A percentile compares a stretch with the other conserved stretches of the same genome.
Conservation (phyloP, 148 eudicot genomes). For the Nyssa sinensis region DNA sequence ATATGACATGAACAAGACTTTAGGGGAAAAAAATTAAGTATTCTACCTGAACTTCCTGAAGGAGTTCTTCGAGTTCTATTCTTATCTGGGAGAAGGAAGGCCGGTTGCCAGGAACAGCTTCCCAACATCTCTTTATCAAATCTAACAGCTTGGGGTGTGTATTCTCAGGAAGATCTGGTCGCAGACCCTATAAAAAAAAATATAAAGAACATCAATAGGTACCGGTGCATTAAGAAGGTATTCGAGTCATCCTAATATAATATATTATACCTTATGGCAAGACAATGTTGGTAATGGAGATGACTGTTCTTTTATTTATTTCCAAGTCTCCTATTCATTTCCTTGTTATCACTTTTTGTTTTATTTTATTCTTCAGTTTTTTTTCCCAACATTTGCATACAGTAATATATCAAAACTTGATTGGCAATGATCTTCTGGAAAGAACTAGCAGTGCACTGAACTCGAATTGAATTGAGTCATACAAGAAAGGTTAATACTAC, state of each 20-base stretch:
- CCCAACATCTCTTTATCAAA: constrained; percentile 87
- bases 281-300: too few relatives aligned
- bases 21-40: neutral
- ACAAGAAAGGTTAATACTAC: too few relatives aligned
- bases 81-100: constrained; percentile 68
- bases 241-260: neutral
- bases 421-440: too few relatives aligned
- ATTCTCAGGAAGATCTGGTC: constrained; percentile 74
- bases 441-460: too few relatives aligned
- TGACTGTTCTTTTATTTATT: too few relatives aligned
- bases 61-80: constrained; percentile 64
- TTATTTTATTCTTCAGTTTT: too few relatives aligned
- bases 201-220: neutral
- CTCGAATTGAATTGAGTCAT: too few relatives aligned
- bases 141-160: constrained; percentile 62
- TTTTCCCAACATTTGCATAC: too few relatives aligned
- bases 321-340: too few relatives aligned
- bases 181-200: constrained; percentile 51
- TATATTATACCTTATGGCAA: too few relatives aligned
- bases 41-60: constrained; percentile 55
- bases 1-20: neutral
- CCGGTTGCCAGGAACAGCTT: constrained; percentile 47
- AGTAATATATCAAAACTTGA: too few relatives aligned
- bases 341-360: too few relatives aligned
- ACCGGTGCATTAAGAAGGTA: neutral